Evolutionary conservation across 108 stramenopile genomes (phyloP).

Genomic region (Cyclotella kingstonii): DNA sequence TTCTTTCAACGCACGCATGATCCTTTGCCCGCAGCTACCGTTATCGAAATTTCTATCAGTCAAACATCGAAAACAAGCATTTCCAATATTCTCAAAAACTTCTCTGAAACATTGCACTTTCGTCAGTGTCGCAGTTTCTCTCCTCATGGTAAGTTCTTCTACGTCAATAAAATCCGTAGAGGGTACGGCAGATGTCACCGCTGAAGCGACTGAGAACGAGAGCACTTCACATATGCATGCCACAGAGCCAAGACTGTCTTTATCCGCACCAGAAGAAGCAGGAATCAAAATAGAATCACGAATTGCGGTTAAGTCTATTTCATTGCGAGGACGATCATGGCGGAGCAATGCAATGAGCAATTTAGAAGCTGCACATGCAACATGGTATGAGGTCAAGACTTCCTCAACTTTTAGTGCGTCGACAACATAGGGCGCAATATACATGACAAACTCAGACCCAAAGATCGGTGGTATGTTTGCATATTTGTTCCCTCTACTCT

Average conservation of each 20-base stretch:
- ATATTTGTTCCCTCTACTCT: not conserved
- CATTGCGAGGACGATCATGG: slow-evolving; percentile 26
- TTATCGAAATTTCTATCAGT: not conserved
- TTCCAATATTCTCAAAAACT: slow-evolving; percentile 18
- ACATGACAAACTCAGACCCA: slow-evolving; percentile 15
- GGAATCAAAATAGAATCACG: slow-evolving; percentile 28
- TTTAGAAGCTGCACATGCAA: not conserved
- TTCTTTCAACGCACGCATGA: slow-evolving; percentile 12
- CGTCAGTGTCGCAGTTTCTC: slow-evolving; percentile 32
- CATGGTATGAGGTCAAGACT: not conserved
- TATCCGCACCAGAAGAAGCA: not conserved
- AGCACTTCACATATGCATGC: not conserved
- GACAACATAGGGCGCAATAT: slow-evolving; percentile 15
- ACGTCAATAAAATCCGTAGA: slow-evolving; percentile 5
- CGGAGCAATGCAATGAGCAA: slow-evolving; percentile 11
- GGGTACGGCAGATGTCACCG: slow-evolving; percentile 11
- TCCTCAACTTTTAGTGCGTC: slow-evolving; percentile 8
- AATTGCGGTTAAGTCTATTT: slow-evolving; percentile 4
- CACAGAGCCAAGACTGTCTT: slow-evolving; percentile 9
- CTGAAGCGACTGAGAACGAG: too few relatives aligned
- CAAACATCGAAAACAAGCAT: slow-evolving; percentile 2
- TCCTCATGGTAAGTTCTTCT: slow-evolving; percentile 27
- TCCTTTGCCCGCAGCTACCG: not conserved
- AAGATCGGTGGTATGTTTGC: slow-evolving; percentile 11
- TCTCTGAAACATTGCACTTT: slow-evolving; percentile 35